phyloP scores from a whole-genome alignment of 345 rosid genomes.

The Corchorus olitorius region DNA sequence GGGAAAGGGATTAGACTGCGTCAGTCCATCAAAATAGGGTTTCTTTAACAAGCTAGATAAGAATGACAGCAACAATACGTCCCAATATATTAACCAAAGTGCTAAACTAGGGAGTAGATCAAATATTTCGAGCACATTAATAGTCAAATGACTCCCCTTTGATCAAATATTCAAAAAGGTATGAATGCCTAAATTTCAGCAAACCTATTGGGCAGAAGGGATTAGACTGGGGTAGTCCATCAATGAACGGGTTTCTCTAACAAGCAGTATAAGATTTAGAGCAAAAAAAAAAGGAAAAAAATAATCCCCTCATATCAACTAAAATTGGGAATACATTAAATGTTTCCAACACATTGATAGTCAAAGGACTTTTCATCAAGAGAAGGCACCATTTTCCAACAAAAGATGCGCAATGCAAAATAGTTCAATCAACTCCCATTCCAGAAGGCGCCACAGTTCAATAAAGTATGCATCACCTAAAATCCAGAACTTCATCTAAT shows the following conservation, averaged over 20 bases:
- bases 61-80: too few relatives aligned
- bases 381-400: slow-evolving; percentile 11
- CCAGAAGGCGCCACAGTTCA: background rate
- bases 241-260: background rate
- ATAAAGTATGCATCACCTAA: background rate
- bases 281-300: background rate
- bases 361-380: background rate
- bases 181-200: too few relatives aligned
- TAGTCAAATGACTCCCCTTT: too few relatives aligned
- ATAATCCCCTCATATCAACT: background rate
- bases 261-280: background rate
- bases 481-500: background rate
- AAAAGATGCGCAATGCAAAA: background rate
- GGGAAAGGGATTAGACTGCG: background rate
- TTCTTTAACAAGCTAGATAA: too few relatives aligned
- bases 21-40: too few relatives aligned
- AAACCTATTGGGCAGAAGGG: too few relatives aligned
- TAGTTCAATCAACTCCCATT: background rate
- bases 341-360: background rate
- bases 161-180: too few relatives aligned
- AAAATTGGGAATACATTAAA: background rate
- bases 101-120: too few relatives aligned
- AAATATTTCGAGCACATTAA: too few relatives aligned
- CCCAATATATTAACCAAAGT: too few relatives aligned
- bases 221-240: background rate